Evolutionary conservation across 352 stramenopile species (phyloP), one percentile per base, ranked within the genome.

Genomic region (Phytophthora vignae): DNA sequence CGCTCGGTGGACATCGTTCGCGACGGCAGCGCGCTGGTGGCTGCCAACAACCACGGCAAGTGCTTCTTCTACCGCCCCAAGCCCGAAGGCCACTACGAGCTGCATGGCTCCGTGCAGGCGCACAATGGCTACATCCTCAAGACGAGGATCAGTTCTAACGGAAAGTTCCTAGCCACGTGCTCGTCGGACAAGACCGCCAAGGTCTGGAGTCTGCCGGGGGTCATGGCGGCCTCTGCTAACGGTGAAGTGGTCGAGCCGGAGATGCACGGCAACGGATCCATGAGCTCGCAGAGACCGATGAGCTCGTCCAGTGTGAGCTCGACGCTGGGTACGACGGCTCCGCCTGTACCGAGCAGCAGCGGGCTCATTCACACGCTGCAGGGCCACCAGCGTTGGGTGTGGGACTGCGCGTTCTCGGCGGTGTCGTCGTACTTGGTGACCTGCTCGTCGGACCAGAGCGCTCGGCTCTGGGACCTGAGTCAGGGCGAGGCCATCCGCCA

Each of bases 351-450:
- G 12, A 83, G 70, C 57, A 80, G 77, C 27, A 83, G 71, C 55
- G 77, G 82, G 19, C 77, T 95, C 9, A 74, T 94, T 55, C 85
- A 95, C 69, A 96, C 90, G 58, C 75, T 96, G 44, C 85, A 94
- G 63, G 85, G 91, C 21, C 95, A 99, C 73, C 90, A 97, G 65
- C 94, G 97, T 63, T 99, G 98, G 98, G 98, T 99, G 11, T 99
- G 98, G 97, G 97, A 99, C 82, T 98, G 95, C 57, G 94, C 94
- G 5, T 99, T 99, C 87, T 99, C 92, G 52, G 98, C 97, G 10
- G 98, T 99, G 65, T 99, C 93, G 19, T 98, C 90, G 50, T 99
- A 99, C 77, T 82, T 99, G 42, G 97, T 99, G 19, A 99, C 97
- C 2, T 91, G 86, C 14, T 99, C 96, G 46, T 99, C 95, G 25